Evolutionary conservation across 257 asterid species (phyloP), one percentile per base, ranked within the genome.

Genomic region (Nicotiana otophora): DNA sequence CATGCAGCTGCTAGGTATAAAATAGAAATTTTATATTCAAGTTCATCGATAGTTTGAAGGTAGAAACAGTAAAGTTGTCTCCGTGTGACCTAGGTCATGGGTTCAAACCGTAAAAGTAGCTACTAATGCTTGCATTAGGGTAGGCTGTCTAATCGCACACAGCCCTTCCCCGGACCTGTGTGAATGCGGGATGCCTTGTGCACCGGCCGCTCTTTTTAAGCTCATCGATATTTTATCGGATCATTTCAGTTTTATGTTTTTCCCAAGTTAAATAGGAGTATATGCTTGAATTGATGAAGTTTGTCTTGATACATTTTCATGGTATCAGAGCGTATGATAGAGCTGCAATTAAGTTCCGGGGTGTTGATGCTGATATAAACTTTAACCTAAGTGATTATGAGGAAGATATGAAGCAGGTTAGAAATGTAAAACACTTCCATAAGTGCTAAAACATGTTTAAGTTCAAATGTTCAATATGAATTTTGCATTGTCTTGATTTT

Each of bases 271-370:
- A 61, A 9, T 61, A n/a, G n/a, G n/a, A n/a, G n/a, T n/a, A 5
- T 61, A 20, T 14, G 31, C 54, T 67, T 51, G 26, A 1, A 74
- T 75, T 51, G 10, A 75, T 28, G 46, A 51, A 75, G 1, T 51
- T 26, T 67, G 6, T 75, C 16, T 75, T 10, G n/a, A 0, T 14
- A 3, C 1, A 14, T 48, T 26, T 74, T 74, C 9, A 1, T 75
- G 80, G 46, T 75, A 51, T 36, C 67, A 89, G 92, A 60, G 90
- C 90, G 0, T 89, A 89, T 77, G 92, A 89, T 78, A 84, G 85
- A 81, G 92, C 90, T 60, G 92, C 92, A 5, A 84, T 89, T 78
- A 89, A 84, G 88, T 89, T 89, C 34, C 82, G 90, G 20, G 92
- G 92, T 5, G 87, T 84, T 53, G 92, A 87, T 80, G 92, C 92